Evolutionary conservation across 441 rosid genomes (phyloP).

Genomic region (Gossypium davidsonii): DNA sequence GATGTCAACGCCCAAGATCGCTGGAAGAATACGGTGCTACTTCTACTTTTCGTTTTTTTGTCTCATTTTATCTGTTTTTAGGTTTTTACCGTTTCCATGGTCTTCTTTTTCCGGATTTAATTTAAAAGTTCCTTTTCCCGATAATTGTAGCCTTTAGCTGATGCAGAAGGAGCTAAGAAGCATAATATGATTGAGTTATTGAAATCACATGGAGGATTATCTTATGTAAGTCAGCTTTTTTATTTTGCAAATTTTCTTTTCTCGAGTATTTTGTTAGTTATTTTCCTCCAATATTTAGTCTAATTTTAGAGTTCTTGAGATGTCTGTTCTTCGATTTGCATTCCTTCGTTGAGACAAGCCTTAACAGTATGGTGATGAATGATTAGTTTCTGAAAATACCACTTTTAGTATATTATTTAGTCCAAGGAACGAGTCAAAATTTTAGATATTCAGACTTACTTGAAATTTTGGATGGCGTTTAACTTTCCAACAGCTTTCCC

Average conservation of each 20-base stretch:
- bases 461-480: not conserved
- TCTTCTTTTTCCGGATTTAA: not conserved
- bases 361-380: not conserved
- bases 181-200: constrained; percentile 64
- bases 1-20: constrained; percentile 99
- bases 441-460: not conserved
- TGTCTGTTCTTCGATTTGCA: not conserved
- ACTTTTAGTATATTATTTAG: not conserved
- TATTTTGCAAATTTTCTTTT: not conserved
- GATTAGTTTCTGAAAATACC: not conserved
- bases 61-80: not conserved
- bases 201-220: constrained; percentile 76
- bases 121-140: not conserved
- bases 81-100: not conserved
- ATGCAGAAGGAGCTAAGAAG: constrained; percentile 97
- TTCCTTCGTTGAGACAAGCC: not conserved
- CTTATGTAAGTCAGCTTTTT: constrained; percentile 58
- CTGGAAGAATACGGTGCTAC: constrained; percentile 87
- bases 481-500: not conserved
- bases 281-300: not conserved
- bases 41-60: not conserved
- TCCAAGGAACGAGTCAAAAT: not conserved
- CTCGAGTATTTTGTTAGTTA: not conserved
- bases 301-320: not conserved
- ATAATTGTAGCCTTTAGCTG: constrained; percentile 76